Conservation (phyloP, 2,329 filamentous ascomycete species). For the Apiospora marii region DNA sequence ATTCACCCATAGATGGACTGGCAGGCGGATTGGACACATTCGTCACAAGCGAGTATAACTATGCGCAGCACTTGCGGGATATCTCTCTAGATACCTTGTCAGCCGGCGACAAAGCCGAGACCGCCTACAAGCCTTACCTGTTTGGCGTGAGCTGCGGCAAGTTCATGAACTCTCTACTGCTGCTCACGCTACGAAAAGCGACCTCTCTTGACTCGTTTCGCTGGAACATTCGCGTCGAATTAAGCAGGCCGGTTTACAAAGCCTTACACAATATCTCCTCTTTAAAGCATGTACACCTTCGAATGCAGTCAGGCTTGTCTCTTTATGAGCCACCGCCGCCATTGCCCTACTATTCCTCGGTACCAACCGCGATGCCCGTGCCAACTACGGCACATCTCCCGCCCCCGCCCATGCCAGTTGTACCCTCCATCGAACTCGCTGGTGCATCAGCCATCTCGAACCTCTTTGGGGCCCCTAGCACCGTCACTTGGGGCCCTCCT, state of each 20-base stretch:
- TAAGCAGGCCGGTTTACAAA: slow-evolving; percentile 65
- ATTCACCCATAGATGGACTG: slow-evolving; percentile 63
- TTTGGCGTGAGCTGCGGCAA: slow-evolving; percentile 66
- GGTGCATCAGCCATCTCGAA: background rate
- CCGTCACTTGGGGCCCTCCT: slow-evolving; percentile 25
- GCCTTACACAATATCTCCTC: slow-evolving; percentile 61
- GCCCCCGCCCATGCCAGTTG: slow-evolving; percentile 2
- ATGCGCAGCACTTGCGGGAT: slow-evolving; percentile 64
- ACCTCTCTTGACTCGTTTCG: slow-evolving; percentile 63
- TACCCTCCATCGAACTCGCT: slow-evolving; percentile 10
- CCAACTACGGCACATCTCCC: background rate
- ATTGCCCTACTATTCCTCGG: slow-evolving; percentile 45
- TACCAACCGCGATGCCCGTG: slow-evolving; percentile 23
- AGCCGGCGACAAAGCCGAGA: slow-evolving; percentile 60
- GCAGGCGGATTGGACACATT: slow-evolving; percentile 68
- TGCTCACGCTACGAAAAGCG: slow-evolving; percentile 63
- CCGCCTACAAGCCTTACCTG: slow-evolving; percentile 61
- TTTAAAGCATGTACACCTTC: slow-evolving; percentile 62
- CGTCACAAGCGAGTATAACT: slow-evolving; percentile 69
- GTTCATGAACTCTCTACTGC: slow-evolving; percentile 68
- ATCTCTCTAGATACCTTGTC: slow-evolving; percentile 64
- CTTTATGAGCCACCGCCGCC: slow-evolving; percentile 59
- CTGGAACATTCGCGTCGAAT: slow-evolving; percentile 71
- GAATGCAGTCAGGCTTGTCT: slow-evolving; percentile 65
- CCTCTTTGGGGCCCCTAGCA: slow-evolving; percentile 25